A percentile compares a stretch with the other conserved stretches of the same genome.
Evolutionary conservation across 2,329 filamentous ascomycete species (phyloP).

Genomic region (Teratosphaeria gauchensis): DNA sequence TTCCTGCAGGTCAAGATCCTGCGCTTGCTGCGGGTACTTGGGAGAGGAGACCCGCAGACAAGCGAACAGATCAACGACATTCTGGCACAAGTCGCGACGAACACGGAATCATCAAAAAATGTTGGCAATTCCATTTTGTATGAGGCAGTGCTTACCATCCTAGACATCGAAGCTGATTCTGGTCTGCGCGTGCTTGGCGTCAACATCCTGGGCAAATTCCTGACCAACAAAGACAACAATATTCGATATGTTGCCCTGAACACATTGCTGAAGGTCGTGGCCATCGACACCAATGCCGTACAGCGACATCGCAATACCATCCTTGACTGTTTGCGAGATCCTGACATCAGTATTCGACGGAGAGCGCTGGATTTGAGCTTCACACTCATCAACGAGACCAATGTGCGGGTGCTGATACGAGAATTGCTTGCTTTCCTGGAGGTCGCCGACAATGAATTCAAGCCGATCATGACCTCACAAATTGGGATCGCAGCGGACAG

Average conservation of each 20-base stretch:
- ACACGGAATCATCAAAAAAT: constrained; percentile 96
- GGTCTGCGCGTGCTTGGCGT: constrained; percentile 89
- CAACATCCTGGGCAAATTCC: constrained; percentile 95
- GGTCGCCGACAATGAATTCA: constrained; percentile 96
- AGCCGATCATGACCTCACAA: constrained; percentile 94
- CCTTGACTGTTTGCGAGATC: constrained; percentile 87
- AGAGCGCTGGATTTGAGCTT: constrained; percentile 96
- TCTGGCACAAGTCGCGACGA: constrained; percentile 81
- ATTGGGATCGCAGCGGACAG: constrained; percentile 95
- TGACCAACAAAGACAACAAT: constrained; percentile 98
- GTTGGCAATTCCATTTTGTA: constrained; percentile 97
- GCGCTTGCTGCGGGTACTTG: constrained; percentile 73
- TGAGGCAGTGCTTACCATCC: constrained; percentile 90
- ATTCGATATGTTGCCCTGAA: constrained; percentile 97
- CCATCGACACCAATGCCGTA: constrained; percentile 94
- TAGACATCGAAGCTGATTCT: constrained; percentile 96
- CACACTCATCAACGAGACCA: constrained; percentile 93
- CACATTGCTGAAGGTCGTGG: constrained; percentile 94
- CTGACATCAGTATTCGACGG: constrained; percentile 93
- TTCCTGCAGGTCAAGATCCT: constrained; percentile 97
- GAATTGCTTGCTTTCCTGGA: constrained; percentile 93
- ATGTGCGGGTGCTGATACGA: constrained; percentile 84
- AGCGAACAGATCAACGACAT: constrained; percentile 99
- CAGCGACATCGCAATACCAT: constrained; percentile 97
- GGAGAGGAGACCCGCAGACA: constrained; percentile 72